phyloP scores from a whole-genome alignment of 805 yeast genomes.

The Phaffomyces opuntiae region DNA sequence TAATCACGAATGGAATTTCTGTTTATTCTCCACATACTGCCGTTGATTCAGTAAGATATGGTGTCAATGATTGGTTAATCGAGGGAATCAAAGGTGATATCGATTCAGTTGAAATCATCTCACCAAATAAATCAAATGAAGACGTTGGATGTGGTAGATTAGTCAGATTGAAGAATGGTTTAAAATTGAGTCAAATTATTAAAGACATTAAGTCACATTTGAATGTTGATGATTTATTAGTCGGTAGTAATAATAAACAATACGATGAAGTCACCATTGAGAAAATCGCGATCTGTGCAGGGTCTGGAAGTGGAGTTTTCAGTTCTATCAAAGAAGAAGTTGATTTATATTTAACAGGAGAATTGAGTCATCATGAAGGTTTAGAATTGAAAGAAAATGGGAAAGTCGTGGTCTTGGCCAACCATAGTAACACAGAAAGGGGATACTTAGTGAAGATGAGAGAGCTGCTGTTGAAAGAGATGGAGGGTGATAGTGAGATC shows the following conservation, averaged over 20 bases:
- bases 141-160: conserved; percentile 18
- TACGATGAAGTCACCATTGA: conserved; percentile 24
- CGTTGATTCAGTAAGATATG: conserved; percentile 85
- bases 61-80: conserved; percentile 90
- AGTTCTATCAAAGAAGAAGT: conserved; percentile 37
- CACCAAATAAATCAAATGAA: conserved; percentile 30
- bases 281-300: conserved; percentile 85
- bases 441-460: conserved; percentile 60
- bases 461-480: conserved; percentile 25
- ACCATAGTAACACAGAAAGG: conserved; percentile 90
- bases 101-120: conserved; percentile 29
- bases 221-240: conserved; percentile 51
- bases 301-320: conserved; percentile 66
- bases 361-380: conserved; percentile 89
- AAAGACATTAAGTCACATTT: conserved; percentile 46
- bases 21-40: conserved; percentile 97
- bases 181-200: conserved; percentile 29
- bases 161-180: neutral
- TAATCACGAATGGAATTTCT: conserved; percentile 71
- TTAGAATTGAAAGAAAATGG: conserved; percentile 67
- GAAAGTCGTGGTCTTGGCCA: conserved; percentile 64
- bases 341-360: conserved; percentile 86
- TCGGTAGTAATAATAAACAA: conserved; percentile 35
- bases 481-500: conserved; percentile 5
- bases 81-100: conserved; percentile 42